Conservation (phyloP, 2,329 filamentous ascomycete species). For the Phialophora expanda region DNA sequence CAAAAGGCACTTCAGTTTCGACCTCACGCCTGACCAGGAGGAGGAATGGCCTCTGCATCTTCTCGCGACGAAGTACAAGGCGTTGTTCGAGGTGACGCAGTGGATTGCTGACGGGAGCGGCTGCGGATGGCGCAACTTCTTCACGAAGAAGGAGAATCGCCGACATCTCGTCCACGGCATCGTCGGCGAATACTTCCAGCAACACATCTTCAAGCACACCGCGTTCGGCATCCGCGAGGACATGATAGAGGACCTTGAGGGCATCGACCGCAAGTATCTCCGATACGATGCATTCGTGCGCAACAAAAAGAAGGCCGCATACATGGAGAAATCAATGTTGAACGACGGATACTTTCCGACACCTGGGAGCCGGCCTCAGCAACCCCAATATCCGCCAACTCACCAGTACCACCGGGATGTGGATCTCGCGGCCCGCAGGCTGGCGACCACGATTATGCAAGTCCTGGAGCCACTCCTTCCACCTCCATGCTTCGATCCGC, state of each 20-base stretch:
- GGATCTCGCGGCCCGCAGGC: conserved; percentile 9
- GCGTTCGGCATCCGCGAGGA: conserved; percentile 24
- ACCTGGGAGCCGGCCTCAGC: background rate
- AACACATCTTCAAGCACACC: conserved; percentile 37
- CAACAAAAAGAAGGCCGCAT: conserved; percentile 28
- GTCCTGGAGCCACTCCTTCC: conserved; percentile 28
- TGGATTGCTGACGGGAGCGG: conserved; percentile 31
- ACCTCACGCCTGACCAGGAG: conserved; percentile 24
- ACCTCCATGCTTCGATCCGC: conserved; percentile 17
- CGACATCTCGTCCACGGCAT: conserved; percentile 33
- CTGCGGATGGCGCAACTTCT: conserved; percentile 35
- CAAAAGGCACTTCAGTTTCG: conserved; percentile 28
- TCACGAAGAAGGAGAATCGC: conserved; percentile 33
- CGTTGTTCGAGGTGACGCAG: conserved; percentile 20
- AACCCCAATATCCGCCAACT: background rate
- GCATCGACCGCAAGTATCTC: conserved; percentile 33
- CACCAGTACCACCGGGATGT: conserved; percentile 11
- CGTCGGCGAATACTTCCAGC: conserved; percentile 32
- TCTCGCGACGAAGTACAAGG: conserved; percentile 17
- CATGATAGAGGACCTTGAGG: conserved; percentile 21
- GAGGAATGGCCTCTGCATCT: conserved; percentile 32
- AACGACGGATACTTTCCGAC: conserved; percentile 1
- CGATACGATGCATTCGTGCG: conserved; percentile 37
- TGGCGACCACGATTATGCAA: conserved; percentile 22
- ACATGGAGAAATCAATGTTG: conserved; percentile 15